Evolutionary conservation across 352 stramenopile species (phyloP), one percentile per base, ranked within the genome.

Genomic region (Achlya hypogyna): DNA sequence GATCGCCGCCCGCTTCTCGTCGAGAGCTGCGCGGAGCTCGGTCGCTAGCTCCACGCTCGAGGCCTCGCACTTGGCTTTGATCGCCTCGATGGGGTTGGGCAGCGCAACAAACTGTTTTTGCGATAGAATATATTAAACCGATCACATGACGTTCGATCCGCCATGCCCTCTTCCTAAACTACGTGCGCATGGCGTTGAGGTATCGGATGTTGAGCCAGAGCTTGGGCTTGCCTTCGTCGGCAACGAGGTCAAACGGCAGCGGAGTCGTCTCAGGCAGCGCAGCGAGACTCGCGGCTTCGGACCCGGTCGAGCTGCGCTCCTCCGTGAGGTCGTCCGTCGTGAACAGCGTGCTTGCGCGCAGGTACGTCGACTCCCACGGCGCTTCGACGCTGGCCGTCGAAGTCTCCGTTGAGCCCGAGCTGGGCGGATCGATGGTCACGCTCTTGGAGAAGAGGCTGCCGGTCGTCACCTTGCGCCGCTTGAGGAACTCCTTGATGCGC

Each of bases 121-220:
- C n/a, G n/a, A n/a, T n/a, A n/a, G n/a, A n/a, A 49, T 49, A 49
- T 20, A 49, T 49, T 18, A 49, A 20, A 49, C 18, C 22, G 22
- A 49, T 49, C 22, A 49, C 22, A 49, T 49, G 49, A 56, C 2
- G 49, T 56, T 2, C 49, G 8, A 56, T 56, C 49, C 49, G 6
- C 49, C 54, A 45, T 27, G 18, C n/a, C 23, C 20, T 45, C 20
- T 60, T 20, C 14, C 52, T 45, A 51, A n/a, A n/a, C 42, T 67
- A 67, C 14, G 60, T 45, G 6, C 86, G 82, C 79, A 95, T 88
- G 69, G 92, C 82, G 69, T 95, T 95, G 64, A 95, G 82, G 64
- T 95, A 95, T 31, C 84, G 84, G 27, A 95, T 81, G 70, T 81
- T 91, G 47, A 95, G 69, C 53, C 77, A 85, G 54, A 95, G 81